Conservation (phyloP, 345 rosid species). For the Gossypium herbaceum region DNA sequence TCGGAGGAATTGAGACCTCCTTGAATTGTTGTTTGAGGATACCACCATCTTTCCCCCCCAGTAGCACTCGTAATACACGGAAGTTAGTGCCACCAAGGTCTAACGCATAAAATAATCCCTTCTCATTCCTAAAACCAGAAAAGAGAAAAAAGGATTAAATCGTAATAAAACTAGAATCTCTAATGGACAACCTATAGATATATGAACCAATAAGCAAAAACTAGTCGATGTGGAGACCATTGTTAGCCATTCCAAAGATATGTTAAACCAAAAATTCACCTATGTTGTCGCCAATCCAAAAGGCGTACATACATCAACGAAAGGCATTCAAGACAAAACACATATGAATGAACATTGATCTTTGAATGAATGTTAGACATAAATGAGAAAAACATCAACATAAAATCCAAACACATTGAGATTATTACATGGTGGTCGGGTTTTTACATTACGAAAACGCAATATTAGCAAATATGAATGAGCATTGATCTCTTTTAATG, state of each 20-base stretch:
- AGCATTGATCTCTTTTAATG: too few relatives aligned
- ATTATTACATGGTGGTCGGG: too few relatives aligned
- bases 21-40: slow-evolving; percentile 64
- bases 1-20: slow-evolving; percentile 84
- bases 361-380: too few relatives aligned
- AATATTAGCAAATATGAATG: too few relatives aligned
- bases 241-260: background rate
- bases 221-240: background rate
- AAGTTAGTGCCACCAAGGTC: slow-evolving; percentile 98
- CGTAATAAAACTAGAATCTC: background rate
- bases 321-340: too few relatives aligned
- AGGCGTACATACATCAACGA: too few relatives aligned
- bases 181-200: background rate
- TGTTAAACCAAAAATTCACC: background rate
- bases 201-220: background rate
- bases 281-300: too few relatives aligned
- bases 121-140: slow-evolving; percentile 51
- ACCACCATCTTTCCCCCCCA: slow-evolving; percentile 62
- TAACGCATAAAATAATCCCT: slow-evolving; percentile 83
- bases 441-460: too few relatives aligned
- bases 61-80: slow-evolving; percentile 80
- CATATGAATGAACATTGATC: background rate
- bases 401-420: background rate
- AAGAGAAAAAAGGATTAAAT: background rate
- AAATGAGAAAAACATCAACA: background rate